Percentiles rank a stretch among this genome's conserved stretches.
phyloP scores from a whole-genome alignment of 495 filamentous ascomycete genomes.

The Paragyromitra xinjiangensis region DNA sequence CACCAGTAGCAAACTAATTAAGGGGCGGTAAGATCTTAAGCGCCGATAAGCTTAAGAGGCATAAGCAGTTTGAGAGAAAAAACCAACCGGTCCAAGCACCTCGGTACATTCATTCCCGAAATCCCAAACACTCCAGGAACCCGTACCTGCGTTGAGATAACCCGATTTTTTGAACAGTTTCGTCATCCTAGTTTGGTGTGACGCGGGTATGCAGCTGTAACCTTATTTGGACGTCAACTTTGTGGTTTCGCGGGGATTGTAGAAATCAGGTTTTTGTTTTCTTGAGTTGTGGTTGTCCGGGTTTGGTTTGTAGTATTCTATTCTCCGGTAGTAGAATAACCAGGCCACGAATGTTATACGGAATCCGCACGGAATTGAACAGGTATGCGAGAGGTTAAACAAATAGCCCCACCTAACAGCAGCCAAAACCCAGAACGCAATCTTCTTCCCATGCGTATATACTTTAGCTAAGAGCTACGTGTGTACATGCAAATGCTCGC shows the following conservation, averaged over 20 bases:
- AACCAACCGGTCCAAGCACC: too few relatives aligned
- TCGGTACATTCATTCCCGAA: slow-evolving; percentile 10
- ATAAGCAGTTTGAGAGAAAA: neutral
- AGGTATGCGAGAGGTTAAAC: neutral
- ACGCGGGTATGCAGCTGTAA: neutral
- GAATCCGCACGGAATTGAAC: neutral
- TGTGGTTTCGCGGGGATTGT: neutral
- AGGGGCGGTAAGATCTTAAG: slow-evolving; percentile 6
- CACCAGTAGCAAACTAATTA: slow-evolving; percentile 12
- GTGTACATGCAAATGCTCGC: too few relatives aligned
- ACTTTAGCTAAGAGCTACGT: neutral
- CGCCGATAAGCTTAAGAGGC: slow-evolving; percentile 13
- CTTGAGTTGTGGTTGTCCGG: neutral
- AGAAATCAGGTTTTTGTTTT: too few relatives aligned
- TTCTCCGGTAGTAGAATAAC: too few relatives aligned
- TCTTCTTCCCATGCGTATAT: neutral
- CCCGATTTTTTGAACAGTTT: neutral
- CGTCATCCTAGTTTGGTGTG: neutral
- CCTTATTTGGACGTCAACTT: slow-evolving; percentile 8
- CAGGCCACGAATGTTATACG: neutral
- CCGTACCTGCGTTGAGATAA: neutral
- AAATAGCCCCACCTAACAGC: neutral
- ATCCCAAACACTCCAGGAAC: neutral
- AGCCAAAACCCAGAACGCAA: neutral
- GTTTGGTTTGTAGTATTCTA: neutral